phyloP scores from a whole-genome alignment of 208 protist species.

The Vickermania ingenoplastis region DNA sequence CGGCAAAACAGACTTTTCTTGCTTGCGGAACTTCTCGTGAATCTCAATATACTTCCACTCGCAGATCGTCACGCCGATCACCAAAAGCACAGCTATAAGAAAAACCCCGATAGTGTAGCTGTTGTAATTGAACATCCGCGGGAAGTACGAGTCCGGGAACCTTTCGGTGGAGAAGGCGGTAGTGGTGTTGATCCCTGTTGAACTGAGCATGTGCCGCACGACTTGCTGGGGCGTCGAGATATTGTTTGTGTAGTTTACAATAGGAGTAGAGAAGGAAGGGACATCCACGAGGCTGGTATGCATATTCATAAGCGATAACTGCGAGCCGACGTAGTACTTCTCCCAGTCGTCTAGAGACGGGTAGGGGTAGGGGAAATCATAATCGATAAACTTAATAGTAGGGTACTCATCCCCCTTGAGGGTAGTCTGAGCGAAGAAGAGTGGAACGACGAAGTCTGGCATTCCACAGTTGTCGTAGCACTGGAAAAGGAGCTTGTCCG shows the following conservation, averaged over 20 bases:
- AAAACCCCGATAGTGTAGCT: background rate
- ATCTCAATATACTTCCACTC: constrained; percentile 1
- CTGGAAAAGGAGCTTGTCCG: background rate
- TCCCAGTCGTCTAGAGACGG: constrained; percentile 1
- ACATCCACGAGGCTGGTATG: background rate
- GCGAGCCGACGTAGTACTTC: background rate
- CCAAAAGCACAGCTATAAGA: background rate
- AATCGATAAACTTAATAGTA: background rate
- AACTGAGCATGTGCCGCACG: background rate
- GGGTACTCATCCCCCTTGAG: background rate
- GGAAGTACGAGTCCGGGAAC: background rate
- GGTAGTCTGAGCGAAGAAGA: background rate
- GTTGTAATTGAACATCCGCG: background rate
- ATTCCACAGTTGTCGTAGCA: background rate
- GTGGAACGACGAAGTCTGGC: background rate
- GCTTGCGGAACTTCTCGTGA: background rate
- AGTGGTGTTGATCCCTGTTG: background rate
- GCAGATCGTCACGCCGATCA: background rate
- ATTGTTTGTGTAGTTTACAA: background rate
- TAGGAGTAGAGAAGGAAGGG: constrained; percentile 3
- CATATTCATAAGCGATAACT: constrained; percentile 1
- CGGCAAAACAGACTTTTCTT: background rate
- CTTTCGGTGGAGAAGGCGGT: background rate
- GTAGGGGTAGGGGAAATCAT: background rate
- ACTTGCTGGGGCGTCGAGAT: background rate